A percentile compares a stretch with the other conserved stretches of the same genome.
Conservation (phyloP, 2,329 filamentous ascomycete species). For the Claviceps quebecensis region DNA sequence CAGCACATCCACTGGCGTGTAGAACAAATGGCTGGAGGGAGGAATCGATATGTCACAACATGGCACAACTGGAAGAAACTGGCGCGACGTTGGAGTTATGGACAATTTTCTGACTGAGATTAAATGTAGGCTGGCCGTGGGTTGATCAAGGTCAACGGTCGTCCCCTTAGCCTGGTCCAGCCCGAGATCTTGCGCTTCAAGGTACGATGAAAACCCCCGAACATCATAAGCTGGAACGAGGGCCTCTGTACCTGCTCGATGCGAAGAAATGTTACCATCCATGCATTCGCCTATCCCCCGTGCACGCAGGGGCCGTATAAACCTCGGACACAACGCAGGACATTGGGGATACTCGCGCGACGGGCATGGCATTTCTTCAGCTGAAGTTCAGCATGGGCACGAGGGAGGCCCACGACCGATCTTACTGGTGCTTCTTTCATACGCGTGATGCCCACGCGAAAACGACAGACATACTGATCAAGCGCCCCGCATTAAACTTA, state of each 20-base stretch:
- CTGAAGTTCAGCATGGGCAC: background rate
- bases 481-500: background rate
- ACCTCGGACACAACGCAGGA: background rate
- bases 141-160: slow-evolving; percentile 97
- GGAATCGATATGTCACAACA: background rate
- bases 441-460: background rate
- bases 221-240: background rate
- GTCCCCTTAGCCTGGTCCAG: slow-evolving; percentile 85
- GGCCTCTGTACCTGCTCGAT: background rate
- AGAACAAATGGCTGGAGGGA: background rate
- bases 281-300: too few relatives aligned
- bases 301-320: background rate
- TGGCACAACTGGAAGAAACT: background rate
- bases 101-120: slow-evolving; percentile 14
- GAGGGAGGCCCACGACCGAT: background rate
- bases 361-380: background rate
- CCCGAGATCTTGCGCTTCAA: slow-evolving; percentile 97
- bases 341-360: background rate
- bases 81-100: background rate
- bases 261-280: background rate
- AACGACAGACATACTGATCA: background rate
- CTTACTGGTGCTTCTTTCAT: background rate
- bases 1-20: background rate
- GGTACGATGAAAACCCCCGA: slow-evolving; percentile 33
- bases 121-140: slow-evolving; percentile 37